phyloP scores from a whole-genome alignment of 2,329 filamentous ascomycete species.

The Cladosporium sphaerospermum region DNA sequence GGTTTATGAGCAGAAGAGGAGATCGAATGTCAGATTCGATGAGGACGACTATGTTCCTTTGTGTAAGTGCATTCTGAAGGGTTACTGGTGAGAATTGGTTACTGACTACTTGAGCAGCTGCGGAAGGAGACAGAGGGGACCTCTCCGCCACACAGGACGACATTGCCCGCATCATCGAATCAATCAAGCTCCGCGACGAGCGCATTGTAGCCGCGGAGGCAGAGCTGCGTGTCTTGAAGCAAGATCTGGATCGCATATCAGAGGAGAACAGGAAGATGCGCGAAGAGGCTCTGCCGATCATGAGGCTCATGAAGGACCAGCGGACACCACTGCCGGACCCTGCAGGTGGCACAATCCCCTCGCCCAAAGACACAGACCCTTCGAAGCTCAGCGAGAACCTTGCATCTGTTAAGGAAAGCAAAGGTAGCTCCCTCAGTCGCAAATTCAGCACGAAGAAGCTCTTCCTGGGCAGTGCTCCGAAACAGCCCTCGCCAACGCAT shows the following conservation, averaged over 20 bases:
- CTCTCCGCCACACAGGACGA: slow-evolving; percentile 87
- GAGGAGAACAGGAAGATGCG: slow-evolving; percentile 84
- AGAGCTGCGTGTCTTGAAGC: slow-evolving; percentile 69
- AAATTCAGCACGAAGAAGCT: slow-evolving; percentile 50
- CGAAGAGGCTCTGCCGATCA: slow-evolving; percentile 84
- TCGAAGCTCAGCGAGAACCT: slow-evolving; percentile 21
- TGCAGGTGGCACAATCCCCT: slow-evolving; percentile 27
- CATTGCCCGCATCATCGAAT: slow-evolving; percentile 82
- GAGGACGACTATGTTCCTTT: slow-evolving; percentile 89
- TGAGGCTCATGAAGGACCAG: slow-evolving; percentile 85
- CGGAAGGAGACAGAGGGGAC: slow-evolving; percentile 80
- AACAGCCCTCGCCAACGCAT: slow-evolving; percentile 47
- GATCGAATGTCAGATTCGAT: slow-evolving; percentile 85
- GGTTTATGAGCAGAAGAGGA: slow-evolving; percentile 93
- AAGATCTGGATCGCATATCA: slow-evolving; percentile 44
- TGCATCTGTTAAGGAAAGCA: slow-evolving; percentile 25
- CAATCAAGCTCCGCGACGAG: slow-evolving; percentile 83
- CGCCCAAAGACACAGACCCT: slow-evolving; percentile 27
- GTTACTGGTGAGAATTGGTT: no score
- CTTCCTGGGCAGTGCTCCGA: slow-evolving; percentile 43
- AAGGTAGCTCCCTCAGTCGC: slow-evolving; percentile 44
- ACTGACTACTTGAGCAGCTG: no score
- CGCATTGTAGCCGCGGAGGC: slow-evolving; percentile 77
- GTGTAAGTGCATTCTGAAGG: slow-evolving; percentile 1
- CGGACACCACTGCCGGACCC: slow-evolving; percentile 70